These are phyloP conservation scores for Xylaria castorea DNA, from an alignment of 495 filamentous ascomycete species.

Conservation along the genomic window DNA sequence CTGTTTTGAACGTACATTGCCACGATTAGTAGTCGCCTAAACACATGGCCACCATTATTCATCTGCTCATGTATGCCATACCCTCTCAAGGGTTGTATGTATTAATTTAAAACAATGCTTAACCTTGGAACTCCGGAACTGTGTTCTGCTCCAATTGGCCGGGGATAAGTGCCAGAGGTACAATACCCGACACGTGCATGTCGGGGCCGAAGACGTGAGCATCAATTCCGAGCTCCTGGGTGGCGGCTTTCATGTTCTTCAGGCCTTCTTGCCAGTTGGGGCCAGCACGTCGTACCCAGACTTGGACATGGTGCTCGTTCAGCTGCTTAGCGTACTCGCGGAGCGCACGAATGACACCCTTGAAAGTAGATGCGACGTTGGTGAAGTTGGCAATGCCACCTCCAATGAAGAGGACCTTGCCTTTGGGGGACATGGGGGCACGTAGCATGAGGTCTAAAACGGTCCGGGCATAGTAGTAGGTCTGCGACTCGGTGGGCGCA, in stretches of 20 bases:
- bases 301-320: conserved; percentile 96
- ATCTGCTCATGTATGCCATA: conserved; percentile 16
- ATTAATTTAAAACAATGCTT: conserved; percentile 35
- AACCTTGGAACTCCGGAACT: conserved; percentile 61
- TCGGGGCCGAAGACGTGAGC: conserved; percentile 98
- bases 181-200: conserved; percentile 79
- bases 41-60: conserved; percentile 24
- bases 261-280: conserved; percentile 99
- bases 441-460: conserved; percentile 98
- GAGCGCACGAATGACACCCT: conserved; percentile 97
- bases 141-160: conserved; percentile 59
- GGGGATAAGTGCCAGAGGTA: conserved; percentile 66
- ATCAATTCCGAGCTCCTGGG: conserved; percentile 86
- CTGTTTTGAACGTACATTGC: conserved; percentile 28
- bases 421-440: conserved; percentile 80
- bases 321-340: conserved; percentile 86
- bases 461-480: conserved; percentile 96
- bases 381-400: conserved; percentile 99
- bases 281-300: conserved; percentile 98
- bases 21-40: conserved; percentile 28
- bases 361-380: conserved; percentile 96
- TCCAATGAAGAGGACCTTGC: conserved; percentile 99
- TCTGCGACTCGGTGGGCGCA: conserved; percentile 97
- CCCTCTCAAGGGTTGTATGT: conserved; percentile 24
- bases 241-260: conserved; percentile 98